These are phyloP conservation scores for Pythium pyrilobum DNA, from an alignment of 352 stramenopile genomes.

Conservation along the genomic window DNA sequence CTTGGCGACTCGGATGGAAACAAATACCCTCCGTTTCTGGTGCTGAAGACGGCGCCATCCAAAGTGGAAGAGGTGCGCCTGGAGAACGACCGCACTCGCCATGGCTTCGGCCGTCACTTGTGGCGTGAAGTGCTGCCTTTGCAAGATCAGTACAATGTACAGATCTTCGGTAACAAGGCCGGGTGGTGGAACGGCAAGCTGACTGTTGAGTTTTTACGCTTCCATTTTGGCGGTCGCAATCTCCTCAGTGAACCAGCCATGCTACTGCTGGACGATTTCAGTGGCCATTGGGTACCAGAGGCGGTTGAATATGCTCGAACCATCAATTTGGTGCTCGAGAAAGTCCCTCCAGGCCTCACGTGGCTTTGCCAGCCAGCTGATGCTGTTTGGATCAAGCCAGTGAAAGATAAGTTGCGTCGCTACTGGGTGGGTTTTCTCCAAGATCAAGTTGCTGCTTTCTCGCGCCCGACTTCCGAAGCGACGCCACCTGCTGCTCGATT, in stretches of 20 bases:
- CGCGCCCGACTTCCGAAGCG: too few relatives aligned
- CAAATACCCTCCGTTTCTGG: slow-evolving; percentile 17
- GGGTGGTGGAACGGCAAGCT: not conserved
- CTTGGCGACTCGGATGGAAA: slow-evolving; percentile 8
- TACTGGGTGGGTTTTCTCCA: not conserved
- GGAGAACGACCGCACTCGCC: not conserved
- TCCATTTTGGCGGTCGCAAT: not conserved
- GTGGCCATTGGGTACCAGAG: not conserved
- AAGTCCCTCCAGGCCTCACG: not conserved
- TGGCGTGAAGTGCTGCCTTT: not conserved
- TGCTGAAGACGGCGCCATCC: slow-evolving; percentile 17
- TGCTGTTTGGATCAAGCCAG: not conserved
- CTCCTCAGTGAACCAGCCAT: not conserved
- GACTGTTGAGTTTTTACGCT: not conserved
- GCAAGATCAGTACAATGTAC: not conserved
- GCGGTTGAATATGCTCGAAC: not conserved
- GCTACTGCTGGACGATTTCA: not conserved
- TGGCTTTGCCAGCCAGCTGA: not conserved
- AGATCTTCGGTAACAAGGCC: not conserved
- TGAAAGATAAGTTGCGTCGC: not conserved
- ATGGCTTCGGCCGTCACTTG: not conserved
- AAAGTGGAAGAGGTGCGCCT: not conserved
- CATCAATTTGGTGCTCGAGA: not conserved
- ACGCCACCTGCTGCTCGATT: too few relatives aligned
- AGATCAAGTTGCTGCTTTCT: too few relatives aligned